Conservation (phyloP, 495 filamentous ascomycete species). For the Talaromyces liani region DNA sequence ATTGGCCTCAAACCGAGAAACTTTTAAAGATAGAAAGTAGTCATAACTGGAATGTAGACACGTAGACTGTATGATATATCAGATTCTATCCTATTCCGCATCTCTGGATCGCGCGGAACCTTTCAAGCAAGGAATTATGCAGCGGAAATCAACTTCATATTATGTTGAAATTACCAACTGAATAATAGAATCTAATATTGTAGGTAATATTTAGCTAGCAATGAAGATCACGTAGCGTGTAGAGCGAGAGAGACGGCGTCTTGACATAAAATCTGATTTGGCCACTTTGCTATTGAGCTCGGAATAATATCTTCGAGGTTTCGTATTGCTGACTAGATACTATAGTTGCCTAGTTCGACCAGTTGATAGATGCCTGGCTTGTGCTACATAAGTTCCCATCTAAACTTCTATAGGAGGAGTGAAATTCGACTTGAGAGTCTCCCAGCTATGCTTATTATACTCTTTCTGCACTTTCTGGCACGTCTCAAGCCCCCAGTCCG, state of each 20-base stretch:
- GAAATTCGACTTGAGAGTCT: conserved; percentile 24
- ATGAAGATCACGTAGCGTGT: too few relatives aligned
- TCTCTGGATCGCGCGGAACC: not conserved
- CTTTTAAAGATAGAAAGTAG: not conserved
- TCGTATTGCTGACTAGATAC: too few relatives aligned
- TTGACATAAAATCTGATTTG: too few relatives aligned
- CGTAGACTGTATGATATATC: not conserved
- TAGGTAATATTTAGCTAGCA: too few relatives aligned
- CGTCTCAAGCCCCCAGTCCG: not conserved
- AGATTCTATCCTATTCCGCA: not conserved
- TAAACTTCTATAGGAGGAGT: not conserved
- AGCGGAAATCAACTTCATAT: not conserved
- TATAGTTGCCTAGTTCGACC: too few relatives aligned
- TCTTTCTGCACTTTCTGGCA: not conserved
- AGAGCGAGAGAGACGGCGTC: too few relatives aligned
- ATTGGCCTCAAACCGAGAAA: not conserved
- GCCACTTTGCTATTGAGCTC: too few relatives aligned
- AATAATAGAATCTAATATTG: too few relatives aligned
- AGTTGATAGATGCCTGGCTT: too few relatives aligned
- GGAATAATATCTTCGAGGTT: too few relatives aligned
- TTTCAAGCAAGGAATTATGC: not conserved
- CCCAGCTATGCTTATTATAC: not conserved
- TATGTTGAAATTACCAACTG: not conserved
- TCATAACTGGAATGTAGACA: not conserved
- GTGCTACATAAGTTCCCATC: not conserved